These are phyloP conservation scores for Neurospora terricola DNA, from an alignment of 495 filamentous ascomycete species.

Conservation along the genomic window DNA sequence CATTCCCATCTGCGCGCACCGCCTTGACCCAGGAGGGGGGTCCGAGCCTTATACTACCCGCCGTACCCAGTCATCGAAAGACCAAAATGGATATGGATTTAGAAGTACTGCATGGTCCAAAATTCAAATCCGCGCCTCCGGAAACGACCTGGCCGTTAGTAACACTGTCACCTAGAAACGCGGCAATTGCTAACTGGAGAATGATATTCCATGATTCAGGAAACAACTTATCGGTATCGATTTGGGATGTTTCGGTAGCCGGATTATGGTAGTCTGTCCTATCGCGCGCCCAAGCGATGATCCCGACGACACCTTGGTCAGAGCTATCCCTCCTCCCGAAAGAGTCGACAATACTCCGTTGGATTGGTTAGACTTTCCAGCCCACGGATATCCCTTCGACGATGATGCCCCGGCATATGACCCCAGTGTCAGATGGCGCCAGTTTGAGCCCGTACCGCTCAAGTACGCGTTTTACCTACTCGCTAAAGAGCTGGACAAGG, in stretches of 20 bases:
- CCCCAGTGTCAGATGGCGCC: neutral
- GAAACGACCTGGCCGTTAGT: neutral
- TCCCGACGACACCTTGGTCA: neutral
- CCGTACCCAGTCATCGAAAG: neutral
- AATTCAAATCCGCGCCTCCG: neutral
- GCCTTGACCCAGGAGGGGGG: neutral
- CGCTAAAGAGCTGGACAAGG: too few species aligned
- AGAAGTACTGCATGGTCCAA: neutral
- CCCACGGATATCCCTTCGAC: neutral
- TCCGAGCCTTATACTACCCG: neutral
- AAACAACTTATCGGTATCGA: neutral
- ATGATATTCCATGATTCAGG: neutral
- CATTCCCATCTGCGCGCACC: neutral
- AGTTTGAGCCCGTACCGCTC: too few species aligned
- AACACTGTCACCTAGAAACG: too few species aligned
- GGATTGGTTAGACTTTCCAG: neutral
- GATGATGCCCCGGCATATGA: neutral
- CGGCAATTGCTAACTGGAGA: neutral
- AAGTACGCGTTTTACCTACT: too few species aligned
- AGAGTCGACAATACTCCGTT: neutral
- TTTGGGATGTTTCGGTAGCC: neutral
- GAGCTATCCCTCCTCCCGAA: neutral
- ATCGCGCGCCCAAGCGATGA: neutral
- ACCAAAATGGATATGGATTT: neutral
- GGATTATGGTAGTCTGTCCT: neutral